Evolutionary conservation across 805 yeast genomes (phyloP), one percentile per base, ranked within the genome.

Genomic region (Saccharomycopsis sp.): DNA sequence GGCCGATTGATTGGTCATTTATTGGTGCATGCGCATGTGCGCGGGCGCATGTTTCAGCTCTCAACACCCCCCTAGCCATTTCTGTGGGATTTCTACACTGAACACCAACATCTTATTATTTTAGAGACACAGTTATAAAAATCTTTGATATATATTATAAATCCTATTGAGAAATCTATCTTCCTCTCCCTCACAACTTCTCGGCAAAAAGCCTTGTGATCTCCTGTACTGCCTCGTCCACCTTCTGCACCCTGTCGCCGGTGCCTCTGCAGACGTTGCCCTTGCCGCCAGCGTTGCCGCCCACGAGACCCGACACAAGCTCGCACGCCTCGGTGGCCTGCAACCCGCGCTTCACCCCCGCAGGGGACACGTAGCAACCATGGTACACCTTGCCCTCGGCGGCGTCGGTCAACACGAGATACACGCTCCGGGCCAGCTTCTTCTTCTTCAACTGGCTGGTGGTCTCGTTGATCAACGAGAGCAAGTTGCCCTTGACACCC

Each of bases 231-330:
- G 98, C 99, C 30, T 69, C 71, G 31, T 68, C 69, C 39, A 86
- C 69, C 49, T 82, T 84, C 25, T 64, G 69, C 27, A 78, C 71
- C 48, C 85, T 81, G 53, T 80, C 85, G 53, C 98, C 98, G 78
- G 86, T 82, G 63, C 99, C 99, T 67, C 92, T 98, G 53, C 86
- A 85, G 41, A 88, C 78, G 51, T 86, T 84, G 49, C 96, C 97
- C 65, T 86, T 92, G 62, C 99, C 99, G 65, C 99, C 99, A 44
- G 95, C 94, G 62, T 82, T 86, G 62, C 99, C 99, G 50, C 98
- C 99, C 52, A 92, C 76, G 53, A 69, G 67, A 27, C 67, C 63
- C 34, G 88, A 67, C 33, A 83, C 97, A 42, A 71, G 64, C 39
- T 69, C 62, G 23, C 94, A 94, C 51, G 87, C 70, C 21, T 75